Percentiles rank a stretch among this genome's conserved stretches.
phyloP scores from a whole-genome alignment of 768 basidiomycete species.

The Phlebiopsis flavidoalba region DNA sequence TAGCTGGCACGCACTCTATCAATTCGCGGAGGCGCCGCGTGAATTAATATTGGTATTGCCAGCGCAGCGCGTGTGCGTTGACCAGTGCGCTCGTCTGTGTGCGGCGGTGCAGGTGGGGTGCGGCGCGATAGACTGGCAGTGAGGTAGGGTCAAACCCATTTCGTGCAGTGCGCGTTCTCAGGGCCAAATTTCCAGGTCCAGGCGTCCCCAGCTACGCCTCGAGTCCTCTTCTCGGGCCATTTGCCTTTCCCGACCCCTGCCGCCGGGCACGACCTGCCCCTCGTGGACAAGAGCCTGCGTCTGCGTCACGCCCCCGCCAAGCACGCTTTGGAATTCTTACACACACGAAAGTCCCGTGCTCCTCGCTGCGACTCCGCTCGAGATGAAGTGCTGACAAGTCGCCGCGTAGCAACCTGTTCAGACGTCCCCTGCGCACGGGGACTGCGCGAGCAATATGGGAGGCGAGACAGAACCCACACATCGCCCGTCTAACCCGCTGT shows the following conservation, averaged over 20 bases:
- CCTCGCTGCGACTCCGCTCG: not conserved
- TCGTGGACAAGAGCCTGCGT: not conserved
- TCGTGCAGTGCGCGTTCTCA: not conserved
- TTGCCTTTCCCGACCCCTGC: not conserved
- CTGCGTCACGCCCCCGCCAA: not conserved
- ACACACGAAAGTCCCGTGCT: not conserved
- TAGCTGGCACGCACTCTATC: too few species aligned
- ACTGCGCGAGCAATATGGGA: slow-evolving; percentile 5
- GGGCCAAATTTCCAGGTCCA: not conserved
- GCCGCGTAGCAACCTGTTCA: not conserved
- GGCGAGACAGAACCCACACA: slow-evolving; percentile 27
- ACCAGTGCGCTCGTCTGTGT: not conserved
- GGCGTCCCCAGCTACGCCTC: slow-evolving; percentile 1
- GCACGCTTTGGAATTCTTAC: not conserved
- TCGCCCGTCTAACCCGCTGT: slow-evolving; percentile 42
- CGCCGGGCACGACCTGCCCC: not conserved
- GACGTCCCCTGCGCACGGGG: not conserved
- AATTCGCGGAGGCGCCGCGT: too few species aligned
- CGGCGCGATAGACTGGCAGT: not conserved
- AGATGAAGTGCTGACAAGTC: not conserved
- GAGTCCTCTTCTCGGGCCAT: not conserved
- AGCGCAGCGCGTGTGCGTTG: not conserved
- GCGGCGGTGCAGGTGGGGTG: not conserved
- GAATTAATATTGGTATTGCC: not conserved
- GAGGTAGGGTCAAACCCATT: not conserved